phyloP scores from a whole-genome alignment of 805 yeast genomes.

The Brettanomyces custersianus region DNA sequence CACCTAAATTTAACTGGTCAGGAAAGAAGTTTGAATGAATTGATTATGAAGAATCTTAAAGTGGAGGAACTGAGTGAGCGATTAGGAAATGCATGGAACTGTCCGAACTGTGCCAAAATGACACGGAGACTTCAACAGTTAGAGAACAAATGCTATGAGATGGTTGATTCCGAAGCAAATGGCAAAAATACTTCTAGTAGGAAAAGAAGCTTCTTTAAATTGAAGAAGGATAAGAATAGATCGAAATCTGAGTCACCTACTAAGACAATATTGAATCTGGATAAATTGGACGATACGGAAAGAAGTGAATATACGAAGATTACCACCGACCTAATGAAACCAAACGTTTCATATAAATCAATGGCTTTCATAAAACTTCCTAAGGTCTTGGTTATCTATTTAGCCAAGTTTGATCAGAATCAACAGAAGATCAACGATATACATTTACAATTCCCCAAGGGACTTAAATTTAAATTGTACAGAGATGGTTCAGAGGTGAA shows the following conservation, averaged over 20 bases:
- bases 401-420: conserved; percentile 22
- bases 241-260: background rate
- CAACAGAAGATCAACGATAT: conserved; percentile 20
- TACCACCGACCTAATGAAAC: conserved; percentile 12
- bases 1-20: conserved; percentile 19
- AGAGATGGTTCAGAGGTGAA: conserved; percentile 22
- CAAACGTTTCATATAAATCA: conserved; percentile 21
- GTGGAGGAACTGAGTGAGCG: conserved; percentile 54
- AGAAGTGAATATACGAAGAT: conserved; percentile 14
- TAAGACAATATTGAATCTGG: conserved; percentile 6
- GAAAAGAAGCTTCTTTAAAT: conserved; percentile 23
- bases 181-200: conserved; percentile 1
- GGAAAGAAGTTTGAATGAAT: conserved; percentile 40
- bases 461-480: conserved; percentile 30
- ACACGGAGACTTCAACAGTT: conserved; percentile 9
- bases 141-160: conserved; percentile 5
- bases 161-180: background rate
- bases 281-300: conserved; percentile 13
- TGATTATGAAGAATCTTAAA: conserved; percentile 50
- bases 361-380: conserved; percentile 28
- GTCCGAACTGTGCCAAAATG: conserved; percentile 55
- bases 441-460: conserved; percentile 17
- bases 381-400: conserved; percentile 23
- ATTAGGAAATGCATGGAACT: conserved; percentile 75
- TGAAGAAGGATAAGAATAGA: conserved; percentile 8